These are phyloP conservation scores for Rhodotorula sp. DNA, from an alignment of 1,284 basidiomycete species.

Conservation along the genomic window DNA sequence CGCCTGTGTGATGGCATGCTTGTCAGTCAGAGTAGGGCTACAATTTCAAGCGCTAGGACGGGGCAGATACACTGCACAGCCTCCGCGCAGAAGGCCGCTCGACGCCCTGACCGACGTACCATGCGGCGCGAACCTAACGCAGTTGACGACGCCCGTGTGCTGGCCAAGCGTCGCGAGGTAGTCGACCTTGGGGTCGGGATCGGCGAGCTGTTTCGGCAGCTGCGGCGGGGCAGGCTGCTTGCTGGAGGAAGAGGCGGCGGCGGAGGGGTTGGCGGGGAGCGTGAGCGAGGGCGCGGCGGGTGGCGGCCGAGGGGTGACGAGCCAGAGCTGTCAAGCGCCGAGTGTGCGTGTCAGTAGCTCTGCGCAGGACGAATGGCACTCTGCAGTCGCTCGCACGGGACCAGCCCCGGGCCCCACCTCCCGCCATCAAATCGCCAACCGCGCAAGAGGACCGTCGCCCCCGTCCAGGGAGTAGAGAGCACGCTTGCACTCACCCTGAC, in stretches of 20 bases:
- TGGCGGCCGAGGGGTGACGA: constrained; percentile 82
- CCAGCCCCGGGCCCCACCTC: background rate
- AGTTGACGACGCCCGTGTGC: constrained; percentile 94
- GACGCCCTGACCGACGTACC: constrained; percentile 58
- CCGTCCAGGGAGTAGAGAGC: background rate
- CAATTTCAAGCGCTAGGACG: background rate
- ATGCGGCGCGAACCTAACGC: constrained; percentile 91
- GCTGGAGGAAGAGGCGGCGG: constrained; percentile 2
- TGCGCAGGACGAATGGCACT: too few relatives aligned
- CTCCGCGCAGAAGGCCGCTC: background rate
- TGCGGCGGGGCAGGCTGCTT: constrained; percentile 18
- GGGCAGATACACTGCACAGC: background rate
- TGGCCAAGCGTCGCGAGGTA: constrained; percentile 91
- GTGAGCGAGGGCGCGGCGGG: constrained; percentile 54
- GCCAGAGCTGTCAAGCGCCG: constrained; percentile 70
- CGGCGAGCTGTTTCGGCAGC: background rate
- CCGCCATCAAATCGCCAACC: background rate
- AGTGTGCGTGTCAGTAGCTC: background rate
- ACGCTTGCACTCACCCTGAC: constrained; percentile 69
- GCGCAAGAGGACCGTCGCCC: background rate
- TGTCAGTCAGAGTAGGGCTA: background rate
- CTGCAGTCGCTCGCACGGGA: too few relatives aligned
- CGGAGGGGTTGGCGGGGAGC: constrained; percentile 1
- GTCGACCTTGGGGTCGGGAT: constrained; percentile 73
- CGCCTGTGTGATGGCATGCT: constrained; percentile 59